Percentiles rank a stretch among this genome's conserved stretches.
Evolutionary conservation across 495 filamentous ascomycete genomes (phyloP).

Genomic region (Aspergillus sclerotiicarbonarius): DNA sequence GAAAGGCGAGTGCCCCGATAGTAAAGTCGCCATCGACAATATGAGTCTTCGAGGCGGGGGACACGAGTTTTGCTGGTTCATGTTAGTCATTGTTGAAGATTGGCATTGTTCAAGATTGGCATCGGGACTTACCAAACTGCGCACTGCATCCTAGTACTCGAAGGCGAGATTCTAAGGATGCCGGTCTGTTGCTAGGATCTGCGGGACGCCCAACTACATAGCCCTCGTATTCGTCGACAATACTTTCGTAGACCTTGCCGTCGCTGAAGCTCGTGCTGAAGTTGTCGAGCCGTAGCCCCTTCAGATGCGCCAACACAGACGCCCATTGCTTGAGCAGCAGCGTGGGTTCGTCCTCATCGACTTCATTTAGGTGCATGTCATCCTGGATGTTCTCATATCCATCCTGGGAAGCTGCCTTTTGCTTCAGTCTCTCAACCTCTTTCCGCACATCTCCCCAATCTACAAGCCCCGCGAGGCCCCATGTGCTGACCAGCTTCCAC

Average conservation of each 20-base stretch:
- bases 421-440: conserved; percentile 48
- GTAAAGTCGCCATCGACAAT: conserved; percentile 52
- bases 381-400: conserved; percentile 19
- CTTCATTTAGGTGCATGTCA: conserved; percentile 18
- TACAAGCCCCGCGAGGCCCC: conserved; percentile 53
- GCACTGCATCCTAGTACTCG: conserved; percentile 36
- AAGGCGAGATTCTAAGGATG: conserved; percentile 29
- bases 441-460: conserved; percentile 53
- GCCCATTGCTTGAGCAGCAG: conserved; percentile 57
- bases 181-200: not conserved
- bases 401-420: conserved; percentile 22
- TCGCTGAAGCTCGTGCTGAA: conserved; percentile 62
- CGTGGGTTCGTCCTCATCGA: conserved; percentile 31
- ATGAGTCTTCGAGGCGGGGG: conserved; percentile 31
- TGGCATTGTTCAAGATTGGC: not conserved
- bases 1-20: conserved; percentile 56
- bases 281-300: conserved; percentile 50
- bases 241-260: conserved; percentile 53
- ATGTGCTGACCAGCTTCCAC: conserved; percentile 59
- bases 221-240: conserved; percentile 58
- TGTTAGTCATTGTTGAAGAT: conserved; percentile 11
- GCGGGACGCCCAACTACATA: conserved; percentile 22
- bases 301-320: conserved; percentile 42
- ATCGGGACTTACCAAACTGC: conserved; percentile 43
- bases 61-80: conserved; percentile 30